A percentile compares a stretch with the other conserved stretches of the same genome.
Conservation (phyloP, 1,284 basidiomycete genomes). For the Salmacisia buchloeana region DNA sequence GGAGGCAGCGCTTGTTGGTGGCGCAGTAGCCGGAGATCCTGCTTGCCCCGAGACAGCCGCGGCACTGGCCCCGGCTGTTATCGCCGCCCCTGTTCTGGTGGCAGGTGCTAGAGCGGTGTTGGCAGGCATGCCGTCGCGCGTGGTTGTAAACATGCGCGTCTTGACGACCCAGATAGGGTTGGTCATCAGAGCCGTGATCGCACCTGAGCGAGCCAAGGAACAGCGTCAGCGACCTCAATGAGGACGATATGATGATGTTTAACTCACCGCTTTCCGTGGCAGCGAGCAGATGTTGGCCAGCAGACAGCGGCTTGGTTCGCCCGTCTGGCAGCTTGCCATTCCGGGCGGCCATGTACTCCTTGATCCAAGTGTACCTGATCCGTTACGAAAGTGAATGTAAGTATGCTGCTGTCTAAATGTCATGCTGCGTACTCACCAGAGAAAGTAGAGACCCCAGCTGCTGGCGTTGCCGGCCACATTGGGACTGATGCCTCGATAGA, state of each 20-base stretch:
- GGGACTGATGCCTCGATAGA: conserved; percentile 83
- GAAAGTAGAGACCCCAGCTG: conserved; percentile 95
- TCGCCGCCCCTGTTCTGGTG: background rate
- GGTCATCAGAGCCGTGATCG: conserved; percentile 85
- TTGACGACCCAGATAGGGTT: conserved; percentile 99
- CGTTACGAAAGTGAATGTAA: background rate
- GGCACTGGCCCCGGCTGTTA: background rate
- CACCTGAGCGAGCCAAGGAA: conserved; percentile 58
- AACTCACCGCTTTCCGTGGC: conserved; percentile 82
- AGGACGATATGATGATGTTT: conserved; percentile 48
- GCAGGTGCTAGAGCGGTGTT: background rate
- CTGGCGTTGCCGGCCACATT: conserved; percentile 95
- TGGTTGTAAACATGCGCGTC: conserved; percentile 91
- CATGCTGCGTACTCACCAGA: conserved; percentile 72
- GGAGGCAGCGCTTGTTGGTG: background rate
- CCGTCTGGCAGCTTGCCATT: conserved; percentile 16
- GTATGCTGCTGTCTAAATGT: background rate
- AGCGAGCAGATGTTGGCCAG: conserved; percentile 77
- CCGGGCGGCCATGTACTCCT: conserved; percentile 55
- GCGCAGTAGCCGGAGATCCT: background rate
- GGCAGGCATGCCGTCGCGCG: conserved; percentile 58
- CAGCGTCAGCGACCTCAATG: conserved; percentile 1
- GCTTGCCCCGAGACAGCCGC: conserved; percentile 13
- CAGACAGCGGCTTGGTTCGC: conserved; percentile 56
- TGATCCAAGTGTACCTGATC: conserved; percentile 85